phyloP scores from a whole-genome alignment of 345 rosid genomes.

The Citrus sinensis region DVS_A1.0 CM039167.1:865501-866000 shows the following conservation, averaged over 20 bases:
- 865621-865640: neutral
- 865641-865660: too few relatives aligned
- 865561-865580: neutral
- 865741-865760: constrained; percentile 3
- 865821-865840: constrained; percentile 97
- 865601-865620: constrained; percentile 1
- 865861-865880: constrained; percentile 99
- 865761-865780: constrained; percentile 17
- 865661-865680: neutral
- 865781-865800: constrained; percentile 95
- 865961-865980: constrained; percentile 91
- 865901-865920: constrained; percentile 69
- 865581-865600: neutral
- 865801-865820: constrained; percentile 93
- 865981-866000: constrained; percentile 94
- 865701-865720: neutral
- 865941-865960: constrained; percentile 60
- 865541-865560: neutral
- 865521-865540: neutral
- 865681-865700: neutral
- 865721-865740: neutral
- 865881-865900: constrained; percentile 43
- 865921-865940: constrained; percentile 58
- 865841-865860: constrained; percentile 99
- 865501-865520: too few relatives aligned